Conservation (phyloP, 2,329 filamentous ascomycete species). For the Aspergillus hortae region DNA sequence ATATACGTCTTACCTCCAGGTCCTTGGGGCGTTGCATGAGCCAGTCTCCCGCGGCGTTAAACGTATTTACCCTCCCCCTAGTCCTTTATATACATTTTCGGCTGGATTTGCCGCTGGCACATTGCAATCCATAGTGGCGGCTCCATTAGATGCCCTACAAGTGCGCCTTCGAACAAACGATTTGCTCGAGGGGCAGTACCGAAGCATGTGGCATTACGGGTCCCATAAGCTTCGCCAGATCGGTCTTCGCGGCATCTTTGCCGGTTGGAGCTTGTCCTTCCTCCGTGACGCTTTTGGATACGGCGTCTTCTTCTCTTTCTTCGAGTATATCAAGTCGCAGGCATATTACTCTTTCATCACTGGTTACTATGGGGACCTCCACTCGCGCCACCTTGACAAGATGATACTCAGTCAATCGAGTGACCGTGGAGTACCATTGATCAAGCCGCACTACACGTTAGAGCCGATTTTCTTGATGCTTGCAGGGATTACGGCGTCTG, state of each 20-base stretch:
- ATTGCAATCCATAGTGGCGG: constrained; percentile 59
- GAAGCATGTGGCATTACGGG: constrained; percentile 63
- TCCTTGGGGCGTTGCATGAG: constrained; percentile 55
- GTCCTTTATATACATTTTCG: constrained; percentile 51
- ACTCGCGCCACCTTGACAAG: constrained; percentile 23
- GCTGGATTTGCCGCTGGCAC: constrained; percentile 59
- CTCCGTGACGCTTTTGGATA: constrained; percentile 60
- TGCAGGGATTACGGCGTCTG: constrained; percentile 57
- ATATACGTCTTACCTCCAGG: constrained; percentile 62
- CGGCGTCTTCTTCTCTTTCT: constrained; percentile 60
- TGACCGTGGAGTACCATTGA: constrained; percentile 40
- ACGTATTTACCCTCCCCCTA: constrained; percentile 58
- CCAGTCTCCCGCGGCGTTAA: constrained; percentile 56
- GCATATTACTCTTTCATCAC: constrained; percentile 59
- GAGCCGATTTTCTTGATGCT: constrained; percentile 60
- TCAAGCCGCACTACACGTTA: constrained; percentile 60
- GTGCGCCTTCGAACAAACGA: constrained; percentile 59
- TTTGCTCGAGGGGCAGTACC: constrained; percentile 57
- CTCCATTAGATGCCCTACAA: constrained; percentile 61
- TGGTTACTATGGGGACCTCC: constrained; percentile 52
- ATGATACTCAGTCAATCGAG: constrained; percentile 25
- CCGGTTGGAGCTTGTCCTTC: constrained; percentile 59
- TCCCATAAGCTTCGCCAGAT: constrained; percentile 57
- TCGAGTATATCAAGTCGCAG: constrained; percentile 63
- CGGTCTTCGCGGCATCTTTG: constrained; percentile 59